A percentile compares a stretch with the other conserved stretches of the same genome.
Conservation (phyloP, 2,329 filamentous ascomycete genomes). For the Fusarium marasasianum region DNA sequence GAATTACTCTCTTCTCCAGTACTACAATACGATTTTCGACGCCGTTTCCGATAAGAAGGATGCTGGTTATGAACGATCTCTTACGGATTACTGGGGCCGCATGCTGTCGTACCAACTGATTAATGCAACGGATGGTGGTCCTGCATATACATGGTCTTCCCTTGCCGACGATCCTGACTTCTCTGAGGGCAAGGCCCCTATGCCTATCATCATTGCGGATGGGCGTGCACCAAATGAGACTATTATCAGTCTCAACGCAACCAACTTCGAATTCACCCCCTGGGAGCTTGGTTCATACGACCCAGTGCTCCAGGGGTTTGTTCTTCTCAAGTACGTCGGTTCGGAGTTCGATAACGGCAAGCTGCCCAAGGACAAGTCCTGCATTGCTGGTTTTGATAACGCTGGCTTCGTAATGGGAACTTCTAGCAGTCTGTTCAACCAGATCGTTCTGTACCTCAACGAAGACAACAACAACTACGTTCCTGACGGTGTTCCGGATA, state of each 20-base stretch:
- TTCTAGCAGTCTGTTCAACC: conserved; percentile 83
- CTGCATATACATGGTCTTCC: conserved; percentile 83
- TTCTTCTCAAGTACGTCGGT: conserved; percentile 67
- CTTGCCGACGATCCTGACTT: conserved; percentile 58
- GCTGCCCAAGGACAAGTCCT: conserved; percentile 54
- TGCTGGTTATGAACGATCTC: conserved; percentile 63
- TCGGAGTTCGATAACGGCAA: conserved; percentile 65
- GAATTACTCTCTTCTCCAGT: conserved; percentile 50
- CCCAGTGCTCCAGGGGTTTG: conserved; percentile 67
- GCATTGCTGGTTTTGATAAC: conserved; percentile 77
- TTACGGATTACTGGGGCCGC: conserved; percentile 92
- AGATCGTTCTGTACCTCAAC: conserved; percentile 73
- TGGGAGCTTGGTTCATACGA: conserved; percentile 75
- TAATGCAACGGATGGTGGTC: conserved; percentile 77
- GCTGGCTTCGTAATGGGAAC: conserved; percentile 84
- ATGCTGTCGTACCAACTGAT: conserved; percentile 88
- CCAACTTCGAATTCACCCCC: conserved; percentile 72
- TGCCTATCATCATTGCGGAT: conserved; percentile 62
- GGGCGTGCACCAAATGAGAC: conserved; percentile 56
- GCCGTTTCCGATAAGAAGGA: conserved; percentile 51
- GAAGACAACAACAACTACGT: conserved; percentile 55
- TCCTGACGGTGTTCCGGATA: conserved; percentile 59
- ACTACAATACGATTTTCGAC: conserved; percentile 51
- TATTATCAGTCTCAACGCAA: conserved; percentile 63
- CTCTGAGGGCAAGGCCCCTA: conserved; percentile 53